Percentiles rank a stretch among this genome's conserved stretches.
Conservation (phyloP, 305 asterid species). For the Vinca major region DNA sequence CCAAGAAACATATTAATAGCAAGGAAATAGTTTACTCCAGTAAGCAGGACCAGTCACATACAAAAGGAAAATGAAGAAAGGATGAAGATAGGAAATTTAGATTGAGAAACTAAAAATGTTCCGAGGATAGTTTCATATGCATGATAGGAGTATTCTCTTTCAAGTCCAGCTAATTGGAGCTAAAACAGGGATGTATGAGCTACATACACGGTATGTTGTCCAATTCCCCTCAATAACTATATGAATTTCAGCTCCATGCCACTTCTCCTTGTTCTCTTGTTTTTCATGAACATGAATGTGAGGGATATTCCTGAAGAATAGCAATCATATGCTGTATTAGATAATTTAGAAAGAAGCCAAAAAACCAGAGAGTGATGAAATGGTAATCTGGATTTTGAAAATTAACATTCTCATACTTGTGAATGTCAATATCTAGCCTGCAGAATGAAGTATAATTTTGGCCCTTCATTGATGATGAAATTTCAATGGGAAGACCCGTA, state of each 20-base stretch:
- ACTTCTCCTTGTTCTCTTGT: conserved; percentile 41
- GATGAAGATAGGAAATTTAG: neutral
- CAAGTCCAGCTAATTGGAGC: conserved; percentile 9
- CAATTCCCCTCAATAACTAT: conserved; percentile 87
- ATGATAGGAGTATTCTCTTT: conserved; percentile 3
- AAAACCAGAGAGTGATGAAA: neutral
- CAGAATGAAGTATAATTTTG: conserved; percentile 64
- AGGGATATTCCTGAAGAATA: conserved; percentile 57
- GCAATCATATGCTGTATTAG: neutral
- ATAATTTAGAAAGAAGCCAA: neutral
- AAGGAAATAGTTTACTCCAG: neutral
- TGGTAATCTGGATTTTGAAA: conserved; percentile 1
- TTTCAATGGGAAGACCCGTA: conserved; percentile 91
- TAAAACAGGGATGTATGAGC: conserved; percentile 2
- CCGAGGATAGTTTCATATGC: conserved; percentile 3
- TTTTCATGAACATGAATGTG: conserved; percentile 80
- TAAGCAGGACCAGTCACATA: neutral
- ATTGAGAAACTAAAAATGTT: neutral
- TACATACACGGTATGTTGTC: conserved; percentile 85
- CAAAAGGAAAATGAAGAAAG: neutral
- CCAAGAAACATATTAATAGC: conserved; percentile 17
- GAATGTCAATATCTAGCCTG: conserved; percentile 79
- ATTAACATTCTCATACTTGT: conserved; percentile 32
- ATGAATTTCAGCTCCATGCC: conserved; percentile 92
- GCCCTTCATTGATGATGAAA: conserved; percentile 71